These are phyloP conservation scores for Phytophthora chlamydospora DNA, from an alignment of 352 stramenopile species.

Conservation along the genomic window DNA sequence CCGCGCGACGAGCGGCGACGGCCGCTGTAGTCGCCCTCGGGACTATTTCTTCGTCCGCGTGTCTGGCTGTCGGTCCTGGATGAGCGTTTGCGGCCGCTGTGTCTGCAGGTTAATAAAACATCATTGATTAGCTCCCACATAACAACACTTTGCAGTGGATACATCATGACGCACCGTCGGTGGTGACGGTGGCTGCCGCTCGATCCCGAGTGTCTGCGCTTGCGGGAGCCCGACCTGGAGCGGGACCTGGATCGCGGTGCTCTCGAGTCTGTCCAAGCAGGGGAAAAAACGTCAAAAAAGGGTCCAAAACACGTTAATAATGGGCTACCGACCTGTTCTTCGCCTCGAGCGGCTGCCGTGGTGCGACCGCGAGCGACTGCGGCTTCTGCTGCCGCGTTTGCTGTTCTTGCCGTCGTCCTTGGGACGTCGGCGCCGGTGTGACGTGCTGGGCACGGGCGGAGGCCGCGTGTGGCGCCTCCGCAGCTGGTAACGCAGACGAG, in stretches of 20 bases:
- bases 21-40: conserved; percentile 25
- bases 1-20: conserved; percentile 27
- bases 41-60: conserved; percentile 24
- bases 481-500: conserved; percentile 39
- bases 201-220: conserved; percentile 31
- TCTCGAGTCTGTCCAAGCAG: conserved; percentile 26
- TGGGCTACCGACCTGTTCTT: conserved; percentile 25
- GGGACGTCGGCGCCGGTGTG: conserved; percentile 21
- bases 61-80: conserved; percentile 29
- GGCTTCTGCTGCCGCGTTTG: conserved; percentile 23
- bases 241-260: conserved; percentile 32
- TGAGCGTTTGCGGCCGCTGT: conserved; percentile 33
- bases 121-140: too few species aligned
- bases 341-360: conserved; percentile 33
- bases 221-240: conserved; percentile 41
- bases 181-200: conserved; percentile 29
- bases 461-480: conserved; percentile 23
- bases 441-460: conserved; percentile 20
- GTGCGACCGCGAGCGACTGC: conserved; percentile 28
- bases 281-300: conserved; percentile 11
- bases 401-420: conserved; percentile 22
- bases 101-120: conserved; percentile 12
- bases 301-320: neutral
- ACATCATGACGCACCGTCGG: conserved; percentile 24
- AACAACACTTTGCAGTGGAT: too few species aligned